phyloP scores from a whole-genome alignment of 2,329 filamentous ascomycete species.

The Simplicillium aogashimaense region DNA sequence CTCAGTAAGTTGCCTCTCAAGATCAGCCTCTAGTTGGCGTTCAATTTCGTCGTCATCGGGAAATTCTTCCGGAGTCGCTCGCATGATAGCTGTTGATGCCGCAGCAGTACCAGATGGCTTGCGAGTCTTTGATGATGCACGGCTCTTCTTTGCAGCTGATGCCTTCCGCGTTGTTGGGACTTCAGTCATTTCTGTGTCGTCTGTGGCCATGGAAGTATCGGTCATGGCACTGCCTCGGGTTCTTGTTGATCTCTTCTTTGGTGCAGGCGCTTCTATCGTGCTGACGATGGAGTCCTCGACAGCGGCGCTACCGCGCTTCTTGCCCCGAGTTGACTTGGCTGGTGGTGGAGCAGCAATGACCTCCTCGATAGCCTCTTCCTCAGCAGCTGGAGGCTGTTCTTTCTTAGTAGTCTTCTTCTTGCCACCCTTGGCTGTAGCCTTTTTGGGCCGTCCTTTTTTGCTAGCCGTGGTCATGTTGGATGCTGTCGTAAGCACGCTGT shows the following conservation, averaged over 20 bases:
- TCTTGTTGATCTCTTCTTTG: conserved; percentile 49
- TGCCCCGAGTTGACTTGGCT: conserved; percentile 37
- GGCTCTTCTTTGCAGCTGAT: conserved; percentile 17
- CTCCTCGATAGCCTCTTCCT: conserved; percentile 17
- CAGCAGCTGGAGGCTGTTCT: conserved; percentile 29
- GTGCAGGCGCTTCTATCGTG: conserved; percentile 35
- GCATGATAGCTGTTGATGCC: conserved; percentile 33
- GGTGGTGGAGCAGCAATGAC: conserved; percentile 19
- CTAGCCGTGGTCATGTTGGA: conserved; percentile 49
- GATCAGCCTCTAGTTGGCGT: conserved; percentile 53
- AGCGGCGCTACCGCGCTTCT: conserved; percentile 54
- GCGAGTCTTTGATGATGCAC: conserved; percentile 24
- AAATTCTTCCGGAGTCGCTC: conserved; percentile 27
- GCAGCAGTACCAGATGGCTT: conserved; percentile 44
- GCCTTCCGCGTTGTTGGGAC: conserved; percentile 16
- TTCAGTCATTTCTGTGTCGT: conserved; percentile 31
- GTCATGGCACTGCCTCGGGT: conserved; percentile 35
- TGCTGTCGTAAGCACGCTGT: conserved; percentile 48
- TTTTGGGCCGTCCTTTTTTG: conserved; percentile 29
- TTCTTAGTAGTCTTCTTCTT: conserved; percentile 34
- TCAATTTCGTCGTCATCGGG: conserved; percentile 58
- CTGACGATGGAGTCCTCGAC: conserved; percentile 37
- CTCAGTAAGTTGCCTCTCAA: conserved; percentile 46
- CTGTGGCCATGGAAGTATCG: conserved; percentile 25
- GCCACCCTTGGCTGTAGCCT: conserved; percentile 40